Base-by-base conservation (phyloP, 2,329 filamentous ascomycete species). In the Eutypa lata region DNA sequence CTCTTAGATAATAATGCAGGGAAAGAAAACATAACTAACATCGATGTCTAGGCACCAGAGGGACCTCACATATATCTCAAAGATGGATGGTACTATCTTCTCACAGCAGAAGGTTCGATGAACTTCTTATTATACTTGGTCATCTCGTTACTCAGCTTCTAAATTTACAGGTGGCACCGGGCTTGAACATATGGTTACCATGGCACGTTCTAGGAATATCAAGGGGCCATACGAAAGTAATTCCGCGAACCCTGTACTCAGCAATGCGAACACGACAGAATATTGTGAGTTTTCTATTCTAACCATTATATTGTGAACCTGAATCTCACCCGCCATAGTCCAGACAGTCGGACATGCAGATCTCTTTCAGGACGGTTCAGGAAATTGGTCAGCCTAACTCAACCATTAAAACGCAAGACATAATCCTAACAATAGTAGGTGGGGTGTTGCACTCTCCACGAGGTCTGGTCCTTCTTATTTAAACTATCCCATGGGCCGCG, bases 281-380 rank as follows among this genome's bases (percentile, higher is more conserved):
- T 76, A 74, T 49, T 77, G 69, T 68, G 55, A 57, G 65, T 57
- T 3, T 21, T 19, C 37, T 16, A 19, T 8, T 18, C 4, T 13
- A 26, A 5, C 2, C 14, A n/a, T 21, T 22, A n/a, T n/a, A n/a
- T 16, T 1, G 7, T 5, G 4, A 18, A 7, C 2, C 28, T 13
- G 21, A 37, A 14, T 51, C 52, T 54, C 19, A 52, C 13, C 6
- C 21, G 7, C n/a, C 8, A 1, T 37, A 71, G 69, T 75, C 52
- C 80, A 83, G 57, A 79, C 79, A 1, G 75, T 82, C 0, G 81
- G 81, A 0, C 82, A 84, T 50, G 76, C 78, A 0, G 81, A 84
- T 55, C 55, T 84, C 2, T 83, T 84, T 54, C 74, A 80, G 47
- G 81, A 84, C 53, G 56, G 57, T 0, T 49, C 55, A 0, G 68